Conservation (phyloP, 257 asterid genomes). For the Handroanthus guayacan region DNA sequence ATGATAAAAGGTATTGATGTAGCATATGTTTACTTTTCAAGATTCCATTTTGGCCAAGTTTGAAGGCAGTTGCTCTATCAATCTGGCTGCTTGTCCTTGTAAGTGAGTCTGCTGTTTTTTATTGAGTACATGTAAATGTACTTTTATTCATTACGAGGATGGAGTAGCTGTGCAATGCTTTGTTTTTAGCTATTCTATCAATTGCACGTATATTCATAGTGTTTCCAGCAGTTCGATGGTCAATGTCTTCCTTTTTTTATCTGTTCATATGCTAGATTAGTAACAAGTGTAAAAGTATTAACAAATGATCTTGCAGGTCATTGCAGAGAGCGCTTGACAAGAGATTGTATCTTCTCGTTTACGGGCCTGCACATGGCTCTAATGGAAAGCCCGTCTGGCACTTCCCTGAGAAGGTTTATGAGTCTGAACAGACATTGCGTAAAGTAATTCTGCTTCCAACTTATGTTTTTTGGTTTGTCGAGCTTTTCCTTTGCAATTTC, state of each 20-base stretch:
- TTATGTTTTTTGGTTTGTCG: background rate
- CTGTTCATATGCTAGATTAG: conserved; percentile 1
- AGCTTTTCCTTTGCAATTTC: conserved; percentile 7
- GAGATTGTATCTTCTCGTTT: conserved; percentile 88
- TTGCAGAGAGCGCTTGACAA: conserved; percentile 86
- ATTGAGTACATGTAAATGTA: too few relatives aligned
- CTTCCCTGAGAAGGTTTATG: conserved; percentile 86
- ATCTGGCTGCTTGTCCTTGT: conserved; percentile 3
- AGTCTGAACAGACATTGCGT: conserved; percentile 78
- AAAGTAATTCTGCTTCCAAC: conserved; percentile 53
- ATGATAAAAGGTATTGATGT: conserved; percentile 64
- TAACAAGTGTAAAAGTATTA: background rate
- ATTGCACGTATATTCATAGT: too few relatives aligned
- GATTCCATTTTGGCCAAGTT: background rate
- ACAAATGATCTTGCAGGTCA: conserved; percentile 60
- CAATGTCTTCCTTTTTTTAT: background rate
- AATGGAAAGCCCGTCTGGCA: conserved; percentile 79
- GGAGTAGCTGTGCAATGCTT: too few relatives aligned
- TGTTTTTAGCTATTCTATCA: too few relatives aligned
- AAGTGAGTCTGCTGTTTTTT: too few relatives aligned
- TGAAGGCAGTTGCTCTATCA: background rate
- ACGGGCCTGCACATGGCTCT: conserved; percentile 61
- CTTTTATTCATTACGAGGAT: too few relatives aligned
- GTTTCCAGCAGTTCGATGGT: too few relatives aligned
- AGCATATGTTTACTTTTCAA: conserved; percentile 2